Conservation (phyloP, 192 early-diverging fungal species). For the Gaertneriomyces semiglobifer region DNA sequence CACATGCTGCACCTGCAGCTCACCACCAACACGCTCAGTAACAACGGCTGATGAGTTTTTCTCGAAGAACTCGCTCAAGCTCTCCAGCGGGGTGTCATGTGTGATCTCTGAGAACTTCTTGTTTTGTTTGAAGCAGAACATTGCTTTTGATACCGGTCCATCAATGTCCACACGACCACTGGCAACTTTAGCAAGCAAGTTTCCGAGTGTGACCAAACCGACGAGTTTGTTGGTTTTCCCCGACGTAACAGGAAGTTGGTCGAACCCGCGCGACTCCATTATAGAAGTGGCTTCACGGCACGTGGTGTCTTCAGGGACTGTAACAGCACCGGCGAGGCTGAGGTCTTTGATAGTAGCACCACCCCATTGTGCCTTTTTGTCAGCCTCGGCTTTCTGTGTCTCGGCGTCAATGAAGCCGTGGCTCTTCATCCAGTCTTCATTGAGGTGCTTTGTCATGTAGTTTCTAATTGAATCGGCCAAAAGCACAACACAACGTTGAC, state of each 20-base stretch:
- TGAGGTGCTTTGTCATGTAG: conserved; percentile 99
- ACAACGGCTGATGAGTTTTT: conserved; percentile 86
- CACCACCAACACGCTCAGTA: conserved; percentile 59
- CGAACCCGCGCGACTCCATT: conserved; percentile 86
- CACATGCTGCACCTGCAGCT: conserved; percentile 65
- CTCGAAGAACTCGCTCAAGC: conserved; percentile 87
- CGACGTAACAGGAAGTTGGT: conserved; percentile 90
- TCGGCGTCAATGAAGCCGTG: conserved; percentile 82
- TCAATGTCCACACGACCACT: conserved; percentile 60
- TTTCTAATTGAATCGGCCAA: conserved; percentile 97
- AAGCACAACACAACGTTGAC: conserved; percentile 91
- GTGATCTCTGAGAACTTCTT: conserved; percentile 87
- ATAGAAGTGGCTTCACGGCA: conserved; percentile 79
- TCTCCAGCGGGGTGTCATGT: conserved; percentile 74
- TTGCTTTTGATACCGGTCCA: conserved; percentile 64
- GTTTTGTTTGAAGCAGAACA: conserved; percentile 74
- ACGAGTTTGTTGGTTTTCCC: conserved; percentile 54
- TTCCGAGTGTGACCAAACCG: conserved; percentile 85
- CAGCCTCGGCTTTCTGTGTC: conserved; percentile 61
- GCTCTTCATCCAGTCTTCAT: conserved; percentile 93
- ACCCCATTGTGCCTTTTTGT: conserved; percentile 66
- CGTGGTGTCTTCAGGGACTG: conserved; percentile 67
- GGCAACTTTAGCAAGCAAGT: conserved; percentile 77
- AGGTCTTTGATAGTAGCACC: conserved; percentile 83
- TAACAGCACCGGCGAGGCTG: conserved; percentile 78